Evolutionary conservation across 306 rosid species (phyloP).

Genomic region (Cyamopsis tetragonoloba): DNA sequence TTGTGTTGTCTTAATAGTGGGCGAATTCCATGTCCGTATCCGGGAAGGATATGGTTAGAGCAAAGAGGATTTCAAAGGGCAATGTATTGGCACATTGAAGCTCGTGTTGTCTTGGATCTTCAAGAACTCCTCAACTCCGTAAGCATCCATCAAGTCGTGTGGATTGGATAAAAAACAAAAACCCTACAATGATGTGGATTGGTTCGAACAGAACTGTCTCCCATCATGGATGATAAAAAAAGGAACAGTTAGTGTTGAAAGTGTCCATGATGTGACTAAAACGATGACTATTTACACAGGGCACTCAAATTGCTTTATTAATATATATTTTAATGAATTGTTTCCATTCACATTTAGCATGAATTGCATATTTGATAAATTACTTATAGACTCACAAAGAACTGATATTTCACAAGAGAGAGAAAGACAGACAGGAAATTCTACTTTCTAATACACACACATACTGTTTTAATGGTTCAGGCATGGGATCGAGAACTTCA

Average conservation of each 20-base stretch:
- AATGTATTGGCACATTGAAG: conserved; percentile 95
- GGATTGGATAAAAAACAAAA: too few species aligned
- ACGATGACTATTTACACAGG: too few species aligned
- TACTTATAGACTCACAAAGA: neutral
- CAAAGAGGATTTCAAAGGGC: conserved; percentile 91
- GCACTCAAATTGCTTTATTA: neutral
- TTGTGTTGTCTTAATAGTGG: conserved; percentile 46
- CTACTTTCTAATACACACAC: neutral
- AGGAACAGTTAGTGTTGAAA: neutral
- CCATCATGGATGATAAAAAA: too few species aligned
- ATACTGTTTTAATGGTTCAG: conserved; percentile 47
- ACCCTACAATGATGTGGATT: too few species aligned
- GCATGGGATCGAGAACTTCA: conserved; percentile 74
- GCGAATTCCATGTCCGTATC: conserved; percentile 79
- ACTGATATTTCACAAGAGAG: neutral
- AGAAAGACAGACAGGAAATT: conserved; percentile 10
- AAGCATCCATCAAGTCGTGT: conserved; percentile 24
- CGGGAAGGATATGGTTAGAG: conserved; percentile 83
- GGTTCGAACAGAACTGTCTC: too few species aligned
- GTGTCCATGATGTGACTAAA: neutral
- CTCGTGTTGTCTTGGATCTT: conserved; percentile 93
- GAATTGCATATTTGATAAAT: neutral
- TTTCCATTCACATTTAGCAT: neutral
- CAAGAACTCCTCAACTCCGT: conserved; percentile 60
- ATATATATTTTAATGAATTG: neutral